Base-by-base conservation (phyloP, 768 basidiomycete species). In the Tulasnella sp. region DNA sequence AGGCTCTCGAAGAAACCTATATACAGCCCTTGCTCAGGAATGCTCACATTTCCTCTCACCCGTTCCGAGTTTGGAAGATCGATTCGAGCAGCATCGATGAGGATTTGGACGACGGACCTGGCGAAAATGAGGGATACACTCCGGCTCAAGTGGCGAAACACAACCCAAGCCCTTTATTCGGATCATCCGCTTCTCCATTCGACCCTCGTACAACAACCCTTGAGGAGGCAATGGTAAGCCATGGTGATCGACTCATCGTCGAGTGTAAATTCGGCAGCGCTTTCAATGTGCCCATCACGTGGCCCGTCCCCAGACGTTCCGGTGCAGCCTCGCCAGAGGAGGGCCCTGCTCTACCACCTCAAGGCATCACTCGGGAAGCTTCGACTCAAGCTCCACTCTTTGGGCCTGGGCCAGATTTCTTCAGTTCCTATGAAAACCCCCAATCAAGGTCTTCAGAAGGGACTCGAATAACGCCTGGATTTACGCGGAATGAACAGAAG, bases 161-260 rank as follows among this genome's bases (percentile, higher is more conserved):
- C 40, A 48, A 74, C 7, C 72, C 81, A 6, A 77, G 58, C 14
- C 50, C 40, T 42, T 75, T 82, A 48, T 42, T 75, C 60, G 50
- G 44, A 34, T 74, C 60, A 72, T 34, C 40, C 82, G 92, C 14
- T 44, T 58, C 31, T 42, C 41, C 41, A 11, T 60, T 69, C 60
- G 76, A 80, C 3, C 72, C 69, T 28, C 72, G 88, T 87, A 82
- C 89, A 89, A 80, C 81, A 28, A 72, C 48, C 0, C 85, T 94
- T 20, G 91, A 91, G 73, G 92, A 85, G 58, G 80, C 73, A n/a
- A 79, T 82, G 18, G 77, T 86, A 20, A 82, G 83, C 58, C 50
- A 82, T 2, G 92, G 90, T 37, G 94, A 96, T 83, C 87, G 88
- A 1, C 92, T 96, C 85, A 90, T 92, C 1, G 90, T 96, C n/a